These are phyloP conservation scores for Chlamydomonas schloesseri DNA, from an alignment of 139 green algal genomes.

Conservation along the genomic window DNA sequence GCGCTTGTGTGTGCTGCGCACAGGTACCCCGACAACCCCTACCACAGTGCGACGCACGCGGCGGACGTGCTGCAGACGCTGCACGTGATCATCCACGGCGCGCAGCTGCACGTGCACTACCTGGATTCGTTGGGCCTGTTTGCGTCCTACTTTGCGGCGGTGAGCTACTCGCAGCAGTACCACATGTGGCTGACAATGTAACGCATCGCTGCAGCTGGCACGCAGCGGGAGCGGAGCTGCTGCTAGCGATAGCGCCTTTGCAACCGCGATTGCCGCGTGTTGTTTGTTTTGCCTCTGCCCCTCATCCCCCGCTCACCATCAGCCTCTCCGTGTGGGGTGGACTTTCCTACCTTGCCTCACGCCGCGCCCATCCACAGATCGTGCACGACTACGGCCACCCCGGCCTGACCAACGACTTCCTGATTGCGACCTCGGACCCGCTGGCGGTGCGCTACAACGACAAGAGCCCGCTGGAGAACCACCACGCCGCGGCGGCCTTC, in stretches of 20 bases:
- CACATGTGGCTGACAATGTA: too few species aligned
- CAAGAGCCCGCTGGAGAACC: slow-evolving; percentile 51
- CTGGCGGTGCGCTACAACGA: slow-evolving; percentile 62
- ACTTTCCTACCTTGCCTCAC: background rate
- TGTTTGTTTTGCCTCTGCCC: too few species aligned
- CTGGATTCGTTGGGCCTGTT: slow-evolving; percentile 18
- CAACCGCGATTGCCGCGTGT: too few species aligned
- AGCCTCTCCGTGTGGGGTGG: too few species aligned
- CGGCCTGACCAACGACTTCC: slow-evolving; percentile 62
- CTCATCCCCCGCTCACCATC: too few species aligned
- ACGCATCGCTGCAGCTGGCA: too few species aligned
- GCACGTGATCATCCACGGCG: slow-evolving; percentile 55
- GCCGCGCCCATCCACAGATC: slow-evolving; percentile 53
- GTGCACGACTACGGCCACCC: slow-evolving; percentile 50
- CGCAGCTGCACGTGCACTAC: slow-evolving; percentile 19
- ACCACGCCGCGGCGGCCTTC: slow-evolving; percentile 46
- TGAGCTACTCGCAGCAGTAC: too few species aligned
- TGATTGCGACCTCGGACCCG: slow-evolving; percentile 43
- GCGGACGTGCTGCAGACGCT: slow-evolving; percentile 64
- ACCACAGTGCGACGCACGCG: slow-evolving; percentile 64
- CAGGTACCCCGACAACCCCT: slow-evolving; percentile 54
- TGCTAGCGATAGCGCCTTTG: too few species aligned
- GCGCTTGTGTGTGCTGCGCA: too few species aligned
- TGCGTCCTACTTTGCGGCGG: slow-evolving; percentile 27
- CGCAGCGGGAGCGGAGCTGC: too few species aligned